Conservation (phyloP, 2,329 filamentous ascomycete genomes). For the Colletotrichum tamarilloi region DNA sequence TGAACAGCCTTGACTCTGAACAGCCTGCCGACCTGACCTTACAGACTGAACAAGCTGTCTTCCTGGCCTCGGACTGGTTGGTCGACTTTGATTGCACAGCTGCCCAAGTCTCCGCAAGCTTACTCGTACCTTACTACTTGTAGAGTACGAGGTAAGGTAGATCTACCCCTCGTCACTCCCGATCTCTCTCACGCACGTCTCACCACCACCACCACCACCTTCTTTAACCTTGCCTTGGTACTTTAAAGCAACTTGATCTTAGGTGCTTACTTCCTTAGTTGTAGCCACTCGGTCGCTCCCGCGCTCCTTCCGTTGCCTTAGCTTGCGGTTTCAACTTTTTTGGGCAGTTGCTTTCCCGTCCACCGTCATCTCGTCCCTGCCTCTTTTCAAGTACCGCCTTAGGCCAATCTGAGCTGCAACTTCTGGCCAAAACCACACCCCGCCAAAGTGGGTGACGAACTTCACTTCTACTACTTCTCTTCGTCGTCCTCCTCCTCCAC, state of each 20-base stretch:
- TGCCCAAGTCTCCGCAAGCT: background rate
- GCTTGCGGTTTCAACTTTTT: background rate
- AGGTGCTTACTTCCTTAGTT: background rate
- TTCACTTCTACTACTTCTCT: too few species aligned
- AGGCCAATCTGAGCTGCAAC: background rate
- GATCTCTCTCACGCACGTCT: background rate
- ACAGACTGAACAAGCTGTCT: background rate
- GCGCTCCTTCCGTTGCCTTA: slow-evolving; percentile 10
- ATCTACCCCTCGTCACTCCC: background rate
- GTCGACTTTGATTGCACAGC: background rate
- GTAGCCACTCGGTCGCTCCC: slow-evolving; percentile 17
- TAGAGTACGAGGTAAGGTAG: background rate
- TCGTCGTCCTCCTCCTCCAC: background rate
- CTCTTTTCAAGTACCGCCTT: background rate
- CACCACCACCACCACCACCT: background rate
- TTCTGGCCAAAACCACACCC: background rate
- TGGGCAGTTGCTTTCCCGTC: background rate
- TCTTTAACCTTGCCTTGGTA: too few species aligned
- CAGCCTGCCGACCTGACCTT: background rate
- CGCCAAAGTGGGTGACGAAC: too few species aligned
- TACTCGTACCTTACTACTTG: background rate
- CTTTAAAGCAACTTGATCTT: background rate
- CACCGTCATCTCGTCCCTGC: background rate
- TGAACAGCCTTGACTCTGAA: background rate
- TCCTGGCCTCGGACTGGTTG: background rate